Evolutionary conservation across 495 filamentous ascomycete genomes (phyloP).

Genomic region (Xylaria castorea): DNA sequence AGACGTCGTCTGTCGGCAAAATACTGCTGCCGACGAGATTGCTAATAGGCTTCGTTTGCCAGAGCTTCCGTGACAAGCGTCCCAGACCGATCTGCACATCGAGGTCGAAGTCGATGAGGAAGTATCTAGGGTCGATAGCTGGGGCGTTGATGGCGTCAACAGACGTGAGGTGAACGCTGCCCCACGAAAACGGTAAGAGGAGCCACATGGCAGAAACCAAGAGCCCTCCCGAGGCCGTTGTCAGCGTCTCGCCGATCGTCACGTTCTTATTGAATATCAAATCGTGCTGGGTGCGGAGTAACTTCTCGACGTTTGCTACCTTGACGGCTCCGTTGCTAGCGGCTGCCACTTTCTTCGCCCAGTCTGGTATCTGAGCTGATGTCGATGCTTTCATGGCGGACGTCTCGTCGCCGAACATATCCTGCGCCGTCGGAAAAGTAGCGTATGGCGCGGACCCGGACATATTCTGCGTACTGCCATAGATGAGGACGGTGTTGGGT

Average conservation of each 20-base stretch:
- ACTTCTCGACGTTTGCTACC: conserved; percentile 40
- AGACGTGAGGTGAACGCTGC: conserved; percentile 51
- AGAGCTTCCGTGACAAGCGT: conserved; percentile 36
- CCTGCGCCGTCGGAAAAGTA: conserved; percentile 45
- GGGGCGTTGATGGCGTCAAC: conserved; percentile 43
- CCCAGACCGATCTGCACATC: conserved; percentile 37
- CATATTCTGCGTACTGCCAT: conserved; percentile 21
- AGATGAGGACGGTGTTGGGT: conserved; percentile 35
- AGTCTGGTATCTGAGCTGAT: conserved; percentile 36
- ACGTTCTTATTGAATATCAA: conserved; percentile 51
- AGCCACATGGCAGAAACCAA: conserved; percentile 51
- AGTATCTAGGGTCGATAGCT: conserved; percentile 42
- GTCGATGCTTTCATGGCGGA: conserved; percentile 31
- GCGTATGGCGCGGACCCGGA: conserved; percentile 36
- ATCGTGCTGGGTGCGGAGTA: conserved; percentile 52
- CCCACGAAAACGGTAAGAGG: conserved; percentile 51
- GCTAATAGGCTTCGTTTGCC: conserved; percentile 36
- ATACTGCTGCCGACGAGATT: conserved; percentile 27
- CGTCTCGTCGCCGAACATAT: conserved; percentile 34
- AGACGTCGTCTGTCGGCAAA: conserved; percentile 19
- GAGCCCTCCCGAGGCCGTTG: conserved; percentile 33
- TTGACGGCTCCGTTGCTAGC: conserved; percentile 38
- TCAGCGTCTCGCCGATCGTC: conserved; percentile 51
- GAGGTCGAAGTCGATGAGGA: conserved; percentile 45
- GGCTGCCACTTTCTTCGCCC: conserved; percentile 41